Percentiles rank a stretch among this genome's conserved stretches.
phyloP scores from a whole-genome alignment of 2,329 filamentous ascomycete species.

The Neofusicoccum kwambonambiense region DNA sequence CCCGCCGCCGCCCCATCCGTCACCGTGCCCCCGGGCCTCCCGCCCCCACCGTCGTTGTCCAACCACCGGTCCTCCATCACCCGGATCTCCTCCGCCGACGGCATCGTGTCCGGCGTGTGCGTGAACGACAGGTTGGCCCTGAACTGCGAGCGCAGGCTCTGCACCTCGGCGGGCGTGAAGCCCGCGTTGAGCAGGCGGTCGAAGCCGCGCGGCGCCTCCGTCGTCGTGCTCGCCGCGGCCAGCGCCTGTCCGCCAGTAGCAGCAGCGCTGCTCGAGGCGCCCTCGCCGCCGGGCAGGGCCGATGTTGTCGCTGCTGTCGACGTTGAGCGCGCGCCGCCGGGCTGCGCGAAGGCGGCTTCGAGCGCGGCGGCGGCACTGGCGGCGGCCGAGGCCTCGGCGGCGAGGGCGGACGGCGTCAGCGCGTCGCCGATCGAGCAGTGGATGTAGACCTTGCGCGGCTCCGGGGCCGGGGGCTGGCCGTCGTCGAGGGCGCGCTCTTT shows the following conservation, averaged over 20 bases:
- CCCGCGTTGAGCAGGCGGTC: slow-evolving; percentile 79
- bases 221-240: slow-evolving; percentile 31
- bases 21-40: neutral
- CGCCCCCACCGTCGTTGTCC: slow-evolving; percentile 51
- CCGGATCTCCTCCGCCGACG: slow-evolving; percentile 71
- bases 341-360: slow-evolving; percentile 23
- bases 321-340: neutral
- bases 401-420: slow-evolving; percentile 67
- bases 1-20: slow-evolving; percentile 35
- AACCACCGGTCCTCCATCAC: slow-evolving; percentile 89
- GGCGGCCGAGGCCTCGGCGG: slow-evolving; percentile 57
- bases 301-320: neutral
- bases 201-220: slow-evolving; percentile 73
- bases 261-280: slow-evolving; percentile 25
- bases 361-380: slow-evolving; percentile 40
- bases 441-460: slow-evolving; percentile 68
- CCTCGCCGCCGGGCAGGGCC: neutral
- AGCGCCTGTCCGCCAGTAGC: no score
- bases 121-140: slow-evolving; percentile 77
- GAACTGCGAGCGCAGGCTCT: slow-evolving; percentile 84
- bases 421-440: slow-evolving; percentile 88
- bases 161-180: slow-evolving; percentile 80
- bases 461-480: neutral
- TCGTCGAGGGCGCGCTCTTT: slow-evolving; percentile 58
- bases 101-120: slow-evolving; percentile 87